Evolutionary conservation across 805 yeast species (phyloP).

Genomic region (Kazachstania kunashirensis): DNA sequence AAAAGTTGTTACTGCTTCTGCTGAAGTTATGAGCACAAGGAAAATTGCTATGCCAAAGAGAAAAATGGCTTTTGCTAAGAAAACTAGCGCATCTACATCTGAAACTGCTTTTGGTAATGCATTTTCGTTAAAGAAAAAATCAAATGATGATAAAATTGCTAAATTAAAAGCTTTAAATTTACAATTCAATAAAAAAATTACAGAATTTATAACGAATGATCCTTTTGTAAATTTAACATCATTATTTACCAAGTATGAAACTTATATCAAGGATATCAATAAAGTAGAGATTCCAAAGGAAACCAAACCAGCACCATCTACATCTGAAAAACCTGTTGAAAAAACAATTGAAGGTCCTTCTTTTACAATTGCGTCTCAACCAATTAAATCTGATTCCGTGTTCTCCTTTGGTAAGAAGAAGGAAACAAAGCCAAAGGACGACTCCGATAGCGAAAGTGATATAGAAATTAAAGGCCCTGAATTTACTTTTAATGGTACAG

Average conservation of each 20-base stretch:
- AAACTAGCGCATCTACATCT: conserved; percentile 2
- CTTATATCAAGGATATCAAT: conserved; percentile 30
- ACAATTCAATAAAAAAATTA: conserved; percentile 43
- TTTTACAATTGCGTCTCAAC: conserved; percentile 41
- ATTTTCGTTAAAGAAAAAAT: conserved; percentile 11
- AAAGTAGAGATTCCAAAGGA: neutral
- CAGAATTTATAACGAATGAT: conserved; percentile 33
- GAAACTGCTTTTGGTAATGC: conserved; percentile 15
- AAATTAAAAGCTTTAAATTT: conserved; percentile 59
- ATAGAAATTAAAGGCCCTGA: conserved; percentile 33
- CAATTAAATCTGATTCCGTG: conserved; percentile 41
- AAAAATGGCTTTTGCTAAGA: conserved; percentile 24
- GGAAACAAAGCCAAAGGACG: conserved; percentile 15
- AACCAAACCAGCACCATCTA: conserved; percentile 11
- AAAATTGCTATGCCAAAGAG: conserved; percentile 55
- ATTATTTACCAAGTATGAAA: conserved; percentile 47
- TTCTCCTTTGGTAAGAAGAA: conserved; percentile 35
- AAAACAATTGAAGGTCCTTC: conserved; percentile 65
- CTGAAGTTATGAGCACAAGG: conserved; percentile 54
- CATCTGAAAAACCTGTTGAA: conserved; percentile 38
- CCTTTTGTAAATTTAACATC: conserved; percentile 48
- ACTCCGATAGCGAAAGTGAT: conserved; percentile 28
- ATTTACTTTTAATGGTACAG: conserved; percentile 31
- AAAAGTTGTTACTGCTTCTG: conserved; percentile 47
- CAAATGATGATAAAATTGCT: conserved; percentile 31